Conservation (phyloP, 768 basidiomycete species). For the Artomyces pyxidatus region DNA sequence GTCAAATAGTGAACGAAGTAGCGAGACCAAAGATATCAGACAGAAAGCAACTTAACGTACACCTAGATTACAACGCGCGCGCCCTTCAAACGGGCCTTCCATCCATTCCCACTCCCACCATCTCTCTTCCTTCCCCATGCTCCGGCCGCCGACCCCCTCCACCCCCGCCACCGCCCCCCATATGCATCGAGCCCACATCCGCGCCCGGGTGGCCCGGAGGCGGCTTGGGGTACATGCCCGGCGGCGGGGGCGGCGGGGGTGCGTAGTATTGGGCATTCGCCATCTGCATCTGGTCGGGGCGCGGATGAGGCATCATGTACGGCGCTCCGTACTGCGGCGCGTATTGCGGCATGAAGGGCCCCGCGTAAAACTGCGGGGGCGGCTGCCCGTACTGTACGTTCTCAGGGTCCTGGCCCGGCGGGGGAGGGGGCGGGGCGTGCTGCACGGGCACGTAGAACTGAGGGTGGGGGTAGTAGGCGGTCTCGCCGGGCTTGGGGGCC, state of each 20-base stretch:
- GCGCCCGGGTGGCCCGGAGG: slow-evolving; percentile 27
- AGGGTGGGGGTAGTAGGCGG: slow-evolving; percentile 43
- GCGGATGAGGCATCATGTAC: slow-evolving; percentile 30
- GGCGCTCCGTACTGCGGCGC: slow-evolving; percentile 38
- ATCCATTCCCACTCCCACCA: slow-evolving; percentile 12
- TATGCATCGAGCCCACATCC: slow-evolving; percentile 5
- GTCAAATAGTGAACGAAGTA: too few relatives aligned
- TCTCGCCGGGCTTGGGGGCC: slow-evolving; percentile 43
- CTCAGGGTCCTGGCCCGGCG: slow-evolving; percentile 30
- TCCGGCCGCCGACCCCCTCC: slow-evolving; percentile 14
- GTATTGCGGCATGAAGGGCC: slow-evolving; percentile 39
- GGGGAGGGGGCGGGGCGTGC: slow-evolving; percentile 28
- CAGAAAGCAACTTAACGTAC: too few relatives aligned
- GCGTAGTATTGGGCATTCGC: slow-evolving; percentile 24
- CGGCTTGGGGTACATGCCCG: slow-evolving; percentile 33
- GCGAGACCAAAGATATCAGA: too few relatives aligned
- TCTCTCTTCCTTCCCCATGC: slow-evolving; percentile 11
- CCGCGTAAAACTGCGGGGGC: slow-evolving; percentile 36
- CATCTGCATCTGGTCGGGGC: slow-evolving; percentile 20
- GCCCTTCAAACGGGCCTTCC: slow-evolving; percentile 8
- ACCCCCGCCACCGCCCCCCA: slow-evolving; percentile 9
- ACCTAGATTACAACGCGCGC: slow-evolving; percentile 10
- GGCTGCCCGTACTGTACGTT: slow-evolving; percentile 24
- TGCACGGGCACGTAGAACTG: slow-evolving; percentile 37
- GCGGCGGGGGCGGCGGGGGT: too few relatives aligned